Percentiles rank a stretch among this genome's conserved stretches.
These are phyloP conservation scores for Anethum foeniculum DNA, from an alignment of 140 eudicot species.

Conservation along the genomic window DNA sequence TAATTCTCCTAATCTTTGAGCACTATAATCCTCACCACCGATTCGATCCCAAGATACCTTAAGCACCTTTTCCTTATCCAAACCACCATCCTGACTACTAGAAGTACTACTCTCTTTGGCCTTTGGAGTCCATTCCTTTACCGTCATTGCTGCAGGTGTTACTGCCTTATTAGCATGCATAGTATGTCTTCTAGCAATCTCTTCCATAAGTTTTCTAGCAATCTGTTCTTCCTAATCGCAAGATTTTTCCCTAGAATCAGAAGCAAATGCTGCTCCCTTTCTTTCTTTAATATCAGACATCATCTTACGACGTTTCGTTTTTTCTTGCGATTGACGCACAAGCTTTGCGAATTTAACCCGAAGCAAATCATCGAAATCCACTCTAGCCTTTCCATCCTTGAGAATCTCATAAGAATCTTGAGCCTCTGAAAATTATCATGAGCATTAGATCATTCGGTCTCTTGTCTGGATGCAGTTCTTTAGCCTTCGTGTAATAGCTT, in stretches of 20 bases:
- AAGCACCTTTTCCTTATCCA: slow-evolving; percentile 60
- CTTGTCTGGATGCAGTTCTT: slow-evolving; percentile 75
- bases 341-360: slow-evolving; percentile 48
- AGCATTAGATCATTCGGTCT: slow-evolving; percentile 63
- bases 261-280: slow-evolving; percentile 52
- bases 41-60: slow-evolving; percentile 77
- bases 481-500: slow-evolving; percentile 62
- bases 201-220: slow-evolving; percentile 52
- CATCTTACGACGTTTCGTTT: slow-evolving; percentile 66
- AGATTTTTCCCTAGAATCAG: slow-evolving; percentile 28
- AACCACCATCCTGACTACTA: slow-evolving; percentile 28
- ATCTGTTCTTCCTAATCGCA: slow-evolving; percentile 52
- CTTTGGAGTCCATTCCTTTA: slow-evolving; percentile 19
- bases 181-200: slow-evolving; percentile 58
- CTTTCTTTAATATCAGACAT: slow-evolving; percentile 82
- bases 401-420: slow-evolving; percentile 59
- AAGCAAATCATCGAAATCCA: slow-evolving; percentile 66
- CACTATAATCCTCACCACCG: slow-evolving; percentile 63
- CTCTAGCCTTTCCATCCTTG: slow-evolving; percentile 65
- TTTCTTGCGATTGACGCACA: slow-evolving; percentile 46
- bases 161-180: slow-evolving; percentile 45
- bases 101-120: slow-evolving; percentile 12
- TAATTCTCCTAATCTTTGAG: slow-evolving; percentile 46
- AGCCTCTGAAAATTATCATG: slow-evolving; percentile 60
- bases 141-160: slow-evolving; percentile 7